Conservation (phyloP, 306 rosid species). For the Clitoria ternatea region DNA sequence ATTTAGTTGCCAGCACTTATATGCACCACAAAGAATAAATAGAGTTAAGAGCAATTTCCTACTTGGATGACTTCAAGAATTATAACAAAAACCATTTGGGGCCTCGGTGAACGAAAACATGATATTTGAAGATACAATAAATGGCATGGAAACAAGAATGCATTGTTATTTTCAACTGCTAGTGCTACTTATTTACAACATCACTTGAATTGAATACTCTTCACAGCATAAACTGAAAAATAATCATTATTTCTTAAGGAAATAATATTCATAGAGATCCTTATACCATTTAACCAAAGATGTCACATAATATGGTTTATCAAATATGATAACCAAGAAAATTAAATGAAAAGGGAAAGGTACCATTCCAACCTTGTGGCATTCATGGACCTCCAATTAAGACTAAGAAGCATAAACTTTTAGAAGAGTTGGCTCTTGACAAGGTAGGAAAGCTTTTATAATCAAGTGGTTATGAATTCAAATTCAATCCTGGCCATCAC, state of each 20-base stretch:
- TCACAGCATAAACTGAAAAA: constrained; percentile 3
- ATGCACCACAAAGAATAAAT: constrained; percentile 6
- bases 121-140: neutral
- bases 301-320: neutral
- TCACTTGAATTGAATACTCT: neutral
- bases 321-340: neutral
- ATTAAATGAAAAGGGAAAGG: neutral
- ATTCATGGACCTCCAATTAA: neutral
- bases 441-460: neutral
- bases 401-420: neutral
- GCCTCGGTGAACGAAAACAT: constrained; percentile 2
- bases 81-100: constrained; percentile 6
- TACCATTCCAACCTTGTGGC: neutral
- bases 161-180: constrained; percentile 5
- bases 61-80: constrained; percentile 7
- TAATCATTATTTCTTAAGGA: constrained; percentile 9
- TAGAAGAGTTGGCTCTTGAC: neutral
- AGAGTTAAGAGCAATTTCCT: neutral
- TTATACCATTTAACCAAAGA: neutral
- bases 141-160: neutral
- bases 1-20: neutral
- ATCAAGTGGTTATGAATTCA: neutral
- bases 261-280: neutral
- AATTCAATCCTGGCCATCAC: constrained; percentile 1
- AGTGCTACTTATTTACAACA: constrained; percentile 2